phyloP scores from a whole-genome alignment of 495 filamentous ascomycete species.

The Pseudomonodictys pantanalensis region DNA sequence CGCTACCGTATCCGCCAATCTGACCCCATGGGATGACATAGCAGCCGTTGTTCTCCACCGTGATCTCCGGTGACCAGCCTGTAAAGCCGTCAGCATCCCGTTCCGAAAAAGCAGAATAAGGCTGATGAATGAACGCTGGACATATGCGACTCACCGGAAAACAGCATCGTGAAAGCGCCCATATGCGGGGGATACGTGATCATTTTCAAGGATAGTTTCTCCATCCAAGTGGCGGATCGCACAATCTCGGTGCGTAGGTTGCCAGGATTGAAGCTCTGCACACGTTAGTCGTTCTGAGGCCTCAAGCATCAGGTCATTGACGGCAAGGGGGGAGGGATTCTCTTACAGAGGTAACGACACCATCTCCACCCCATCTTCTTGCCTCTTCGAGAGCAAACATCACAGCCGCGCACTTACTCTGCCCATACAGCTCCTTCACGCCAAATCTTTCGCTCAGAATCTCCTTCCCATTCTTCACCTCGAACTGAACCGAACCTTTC shows the following conservation, averaged over 20 bases:
- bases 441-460: not conserved
- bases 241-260: conserved; percentile 41
- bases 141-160: conserved; percentile 22
- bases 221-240: conserved; percentile 25
- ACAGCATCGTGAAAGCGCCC: conserved; percentile 40
- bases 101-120: not conserved
- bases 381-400: conserved; percentile 44
- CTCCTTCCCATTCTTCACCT: not conserved
- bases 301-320: not conserved
- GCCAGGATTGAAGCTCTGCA: conserved; percentile 39
- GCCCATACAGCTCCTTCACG: conserved; percentile 35
- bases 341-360: conserved; percentile 36
- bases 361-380: conserved; percentile 34
- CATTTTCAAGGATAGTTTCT: not conserved
- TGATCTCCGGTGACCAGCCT: conserved; percentile 31
- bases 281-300: not conserved
- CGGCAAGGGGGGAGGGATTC: not conserved
- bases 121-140: not conserved
- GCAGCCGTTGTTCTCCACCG: conserved; percentile 27
- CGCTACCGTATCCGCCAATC: conserved; percentile 23
- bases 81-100: not conserved
- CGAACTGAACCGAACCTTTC: conserved; percentile 23
- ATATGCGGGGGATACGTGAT: conserved; percentile 26
- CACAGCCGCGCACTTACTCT: conserved; percentile 45
- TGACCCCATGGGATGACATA: conserved; percentile 33